Base-by-base conservation (phyloP, 371 early-diverging fungal species). In the Haplosporangium sp. region DNA sequence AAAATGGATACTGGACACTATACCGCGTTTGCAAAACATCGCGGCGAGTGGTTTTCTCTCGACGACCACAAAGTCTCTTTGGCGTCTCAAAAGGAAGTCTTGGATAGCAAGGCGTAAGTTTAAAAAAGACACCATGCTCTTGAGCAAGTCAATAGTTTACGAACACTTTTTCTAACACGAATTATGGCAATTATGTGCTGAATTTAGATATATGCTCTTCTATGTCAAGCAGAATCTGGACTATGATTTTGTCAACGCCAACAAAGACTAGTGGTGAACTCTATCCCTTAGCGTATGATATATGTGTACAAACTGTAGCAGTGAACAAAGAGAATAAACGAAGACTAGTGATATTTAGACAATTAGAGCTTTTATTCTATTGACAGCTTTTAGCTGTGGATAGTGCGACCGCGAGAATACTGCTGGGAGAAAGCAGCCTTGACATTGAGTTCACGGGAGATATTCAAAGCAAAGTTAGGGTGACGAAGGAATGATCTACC, bases 1-100 rank as follows among this genome's bases (percentile, higher is more conserved):
- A 89, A 88, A 59, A 82, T 97, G 68, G 95, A 98, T 60, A 95
- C 96, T 0, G 98, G 98, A 5, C 98, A 98, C 80, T 98, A 98
- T 77, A 95, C 94, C 5, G 91, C 93, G 59, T 95, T 85, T 71
- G 93, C 92, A 5, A 87, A 88, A 59, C 88, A 88, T 61, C 89
- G 96, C 21, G 92, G 89, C 43, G 86, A 94, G 92, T 98, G 98
- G 98, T 97, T 93, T 77, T 81, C 84, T 37, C 94, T 98, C 69
- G 97, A 98, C 73, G 98, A 98, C 74, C 92, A 94, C 64, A 85
- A 84, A 46, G 94, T 96, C 9, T 90, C 92, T 1, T 64, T 86
- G 48, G 90, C 92, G 2, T 83, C 84, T 41, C 89, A 91, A 58
- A 86, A 87, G 59, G 95, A 95, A 16, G 96, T 95, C 8, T 71